A percentile compares a stretch with the other conserved stretches of the same genome.
phyloP scores from a whole-genome alignment of 2,329 filamentous ascomycete species.

The Amauroascus verrucosus region DNA sequence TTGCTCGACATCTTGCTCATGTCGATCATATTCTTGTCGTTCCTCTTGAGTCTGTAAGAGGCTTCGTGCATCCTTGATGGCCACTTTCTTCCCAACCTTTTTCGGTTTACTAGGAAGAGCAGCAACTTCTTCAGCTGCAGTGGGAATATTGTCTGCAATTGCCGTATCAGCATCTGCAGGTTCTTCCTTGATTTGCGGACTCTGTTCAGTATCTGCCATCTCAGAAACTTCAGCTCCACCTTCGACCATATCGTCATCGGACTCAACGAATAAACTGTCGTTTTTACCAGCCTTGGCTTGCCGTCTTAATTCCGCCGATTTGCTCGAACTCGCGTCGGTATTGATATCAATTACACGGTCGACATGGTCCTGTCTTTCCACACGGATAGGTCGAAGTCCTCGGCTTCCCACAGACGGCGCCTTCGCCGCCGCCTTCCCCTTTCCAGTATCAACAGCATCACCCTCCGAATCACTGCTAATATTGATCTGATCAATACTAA shows the following conservation, averaged over 20 bases:
- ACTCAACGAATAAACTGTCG: constrained; percentile 26
- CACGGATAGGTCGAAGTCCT: constrained; percentile 44
- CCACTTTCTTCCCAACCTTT: constrained; percentile 19
- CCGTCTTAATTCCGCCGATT: constrained; percentile 34
- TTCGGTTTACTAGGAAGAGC: constrained; percentile 5
- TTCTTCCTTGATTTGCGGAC: constrained; percentile 44
- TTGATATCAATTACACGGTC: constrained; percentile 46
- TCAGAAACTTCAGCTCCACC: constrained; percentile 27
- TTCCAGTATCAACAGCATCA: constrained; percentile 21
- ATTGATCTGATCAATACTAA: constrained; percentile 50
- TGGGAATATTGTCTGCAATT: constrained; percentile 28
- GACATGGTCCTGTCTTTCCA: constrained; percentile 46
- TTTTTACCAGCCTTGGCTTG: constrained; percentile 25
- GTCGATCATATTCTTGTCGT: constrained; percentile 34
- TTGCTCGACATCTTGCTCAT: constrained; percentile 31
- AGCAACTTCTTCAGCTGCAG: constrained; percentile 19
- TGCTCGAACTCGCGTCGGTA: constrained; percentile 42
- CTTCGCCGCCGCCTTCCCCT: constrained; percentile 28
- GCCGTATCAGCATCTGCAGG: constrained; percentile 40
- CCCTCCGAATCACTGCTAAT: constrained; percentile 45
- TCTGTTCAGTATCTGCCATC: constrained; percentile 30
- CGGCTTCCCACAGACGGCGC: constrained; percentile 18
- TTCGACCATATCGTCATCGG: constrained; percentile 22
- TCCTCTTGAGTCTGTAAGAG: constrained; percentile 34
- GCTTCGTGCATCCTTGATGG: constrained; percentile 24